Evolutionary conservation across 2,329 filamentous ascomycete genomes (phyloP), one percentile per base, ranked within the genome.

Genomic region (Fusarium cicatricum): DNA sequence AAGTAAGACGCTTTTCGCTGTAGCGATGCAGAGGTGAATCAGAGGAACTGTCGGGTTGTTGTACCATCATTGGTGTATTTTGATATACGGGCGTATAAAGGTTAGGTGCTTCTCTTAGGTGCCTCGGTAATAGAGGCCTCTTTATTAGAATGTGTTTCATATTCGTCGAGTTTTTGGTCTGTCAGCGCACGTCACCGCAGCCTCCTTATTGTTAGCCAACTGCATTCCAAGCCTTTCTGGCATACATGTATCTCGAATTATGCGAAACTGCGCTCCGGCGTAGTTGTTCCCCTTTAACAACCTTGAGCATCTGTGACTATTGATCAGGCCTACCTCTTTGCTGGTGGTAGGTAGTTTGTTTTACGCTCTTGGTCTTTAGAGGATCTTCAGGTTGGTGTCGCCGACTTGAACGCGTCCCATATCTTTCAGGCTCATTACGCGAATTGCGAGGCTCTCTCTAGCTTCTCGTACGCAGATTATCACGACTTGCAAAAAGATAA

Each of bases 1-100:
- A 92, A 88, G 75, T 85, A 79, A 70, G 42, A 42, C 19, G 40
- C 14, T 32, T 15, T n/a, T 39, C 36, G 38, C 15, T 7, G 11
- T 8, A 34, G 33, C 21, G 29, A 50, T 23, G 23, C 15, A 36
- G 40, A 44, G 31, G 23, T 39, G 19, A 51, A 34, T 52, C 48
- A 37, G 55, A 40, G 49, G 52, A 37, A 55, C 36, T 55, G 46
- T 57, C 54, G 44, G 52, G 53, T n/a, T n/a, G n/a, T n/a, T 69
- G 67, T 69, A 69, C 67, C 64, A 69, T 69, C 66, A 62, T 47
- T 46, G 65, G 65, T 69, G 67, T 69, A 68, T 68, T 10, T 66
- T 69, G 67, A 67, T 64, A 69, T 66, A 69, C 48, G 65, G 67
- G 67, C 67, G 67, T 69, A 69, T 58, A 58, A 64, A 58, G 64